Base-by-base conservation (phyloP, 768 basidiomycete species). In the Calocybe indica region DNA sequence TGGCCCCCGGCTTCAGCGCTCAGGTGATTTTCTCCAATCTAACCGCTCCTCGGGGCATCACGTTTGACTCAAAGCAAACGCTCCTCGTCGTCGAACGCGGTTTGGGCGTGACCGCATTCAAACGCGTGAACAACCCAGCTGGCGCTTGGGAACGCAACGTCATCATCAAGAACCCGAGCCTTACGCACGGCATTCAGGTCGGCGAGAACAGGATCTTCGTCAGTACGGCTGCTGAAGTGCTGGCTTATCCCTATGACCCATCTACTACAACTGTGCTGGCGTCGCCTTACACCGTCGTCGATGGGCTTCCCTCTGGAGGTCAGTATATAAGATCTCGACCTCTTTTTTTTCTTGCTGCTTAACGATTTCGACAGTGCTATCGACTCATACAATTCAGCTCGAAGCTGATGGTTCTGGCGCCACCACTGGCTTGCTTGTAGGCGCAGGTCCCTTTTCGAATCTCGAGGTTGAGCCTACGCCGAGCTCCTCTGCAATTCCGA, bases 121-220 rank as follows among this genome's bases (percentile, higher is more conserved):
- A 51, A 7, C 59, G 54, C 34, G 55, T 57, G 36, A 47, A 14
- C 22, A 56, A 60, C 9, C 45, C 13, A 46, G 55, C 58, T 3
- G 22, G 22, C 22, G 22, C 22, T 2, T 73, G 65, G 67, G 57
- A 66, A 34, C 66, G 72, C 2, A 65, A 60, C 5, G 58, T 73
- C 10, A 68, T 74, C 10, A 51, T 73, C 15, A 45, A 56, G 29
- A 70, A 70, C 48, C 30, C 65, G 6, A 54, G 51, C 28, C 58
- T 74, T 13, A 75, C 71, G 6, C 72, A 74, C 38, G 73, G 71
- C 3, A 73, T 75, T 31, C 64, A 69, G 49, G 47, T 73, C 22
- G 64, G 69, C 37, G 67, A 60, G 0, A 47, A 50, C 9, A 42
- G 51, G 34, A 54, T 73, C 13, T 73, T 70, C 42, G 66, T 71